A percentile compares a stretch with the other conserved stretches of the same genome.
These are phyloP conservation scores for Yamadazyma paraphyllophila DNA, from an alignment of 805 yeast genomes.

Conservation along the genomic window DNA sequence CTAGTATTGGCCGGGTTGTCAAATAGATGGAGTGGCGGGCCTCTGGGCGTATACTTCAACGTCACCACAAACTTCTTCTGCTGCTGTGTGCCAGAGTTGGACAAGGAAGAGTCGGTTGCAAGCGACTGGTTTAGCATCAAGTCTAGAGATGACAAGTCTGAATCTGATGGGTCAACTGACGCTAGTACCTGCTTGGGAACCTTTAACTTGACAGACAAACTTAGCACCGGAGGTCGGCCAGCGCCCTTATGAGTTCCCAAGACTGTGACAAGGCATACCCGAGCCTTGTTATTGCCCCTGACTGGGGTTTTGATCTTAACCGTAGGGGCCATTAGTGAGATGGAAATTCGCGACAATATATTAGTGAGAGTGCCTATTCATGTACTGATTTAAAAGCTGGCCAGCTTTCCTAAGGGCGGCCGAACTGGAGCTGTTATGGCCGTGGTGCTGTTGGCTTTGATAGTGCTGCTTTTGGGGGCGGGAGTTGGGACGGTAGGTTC, in stretches of 20 bases:
- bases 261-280: neutral
- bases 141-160: slow-evolving; percentile 3
- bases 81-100: neutral
- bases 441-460: neutral
- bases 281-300: neutral
- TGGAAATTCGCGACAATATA: neutral
- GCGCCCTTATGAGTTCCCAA: neutral
- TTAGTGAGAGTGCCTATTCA: neutral
- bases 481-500: neutral
- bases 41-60: slow-evolving; percentile 1
- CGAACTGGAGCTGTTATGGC: neutral
- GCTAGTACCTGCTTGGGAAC: slow-evolving; percentile 1
- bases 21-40: neutral
- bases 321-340: slow-evolving; percentile 4
- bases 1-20: neutral
- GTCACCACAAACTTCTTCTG: neutral
- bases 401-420: neutral
- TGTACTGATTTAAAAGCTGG: neutral
- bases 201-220: slow-evolving; percentile 1
- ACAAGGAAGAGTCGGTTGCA: too few relatives aligned
- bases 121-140: neutral
- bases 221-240: neutral
- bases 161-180: neutral
- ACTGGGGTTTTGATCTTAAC: slow-evolving; percentile 1
- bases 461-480: neutral